Evolutionary conservation across 1,284 basidiomycete genomes (phyloP), one percentile per base, ranked within the genome.

Genomic region (Pseudozyma hubeiensis): DNA sequence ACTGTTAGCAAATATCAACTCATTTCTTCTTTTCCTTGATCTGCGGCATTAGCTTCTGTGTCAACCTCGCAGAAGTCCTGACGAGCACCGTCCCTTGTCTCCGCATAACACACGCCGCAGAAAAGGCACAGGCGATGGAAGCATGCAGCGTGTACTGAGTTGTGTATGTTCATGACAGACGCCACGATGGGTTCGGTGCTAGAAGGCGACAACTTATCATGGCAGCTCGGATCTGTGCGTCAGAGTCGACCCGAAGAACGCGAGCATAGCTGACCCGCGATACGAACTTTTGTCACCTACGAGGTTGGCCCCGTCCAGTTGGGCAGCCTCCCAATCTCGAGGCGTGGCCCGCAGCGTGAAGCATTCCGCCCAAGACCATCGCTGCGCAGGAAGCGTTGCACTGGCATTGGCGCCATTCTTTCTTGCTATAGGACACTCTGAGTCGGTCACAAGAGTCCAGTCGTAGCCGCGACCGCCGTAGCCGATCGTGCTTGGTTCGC

Each of bases 401-500:
- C 30, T 43, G 2, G 17, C 7, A 4, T 16, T 24, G 17, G 4
- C 11, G 5, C 8, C 41, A 5, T 8, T 14, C 33, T 24, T 10
- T n/a, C n/a, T 11, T 17, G 30, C 17, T 14, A 30, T 10, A 19
- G 14, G 16, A 7, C 24, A n/a, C 0, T 9, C n/a, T 13, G 11
- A 17, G 7, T 33, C 44, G 17, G 41, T 16, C 13, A 46, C 19
- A 13, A 29, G 33, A 19, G 35, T n/a, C 70, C 66, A 66, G 24
- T 63, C 63, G 35, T 52, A 75, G 16, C 43, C 30, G 10, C 14
- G 9, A 0, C 9, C 17, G 9, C 72, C 67, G 43, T 75, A 71
- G 2, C 67, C 67, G 24, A 75, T 70, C 6, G 72, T 75, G 30
- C 19, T 51, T 9, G 55, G 60, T 3, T 75, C 72, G 63, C 66